Conservation (phyloP, 148 eudicot genomes). For the Diospyros kaki region DNA sequence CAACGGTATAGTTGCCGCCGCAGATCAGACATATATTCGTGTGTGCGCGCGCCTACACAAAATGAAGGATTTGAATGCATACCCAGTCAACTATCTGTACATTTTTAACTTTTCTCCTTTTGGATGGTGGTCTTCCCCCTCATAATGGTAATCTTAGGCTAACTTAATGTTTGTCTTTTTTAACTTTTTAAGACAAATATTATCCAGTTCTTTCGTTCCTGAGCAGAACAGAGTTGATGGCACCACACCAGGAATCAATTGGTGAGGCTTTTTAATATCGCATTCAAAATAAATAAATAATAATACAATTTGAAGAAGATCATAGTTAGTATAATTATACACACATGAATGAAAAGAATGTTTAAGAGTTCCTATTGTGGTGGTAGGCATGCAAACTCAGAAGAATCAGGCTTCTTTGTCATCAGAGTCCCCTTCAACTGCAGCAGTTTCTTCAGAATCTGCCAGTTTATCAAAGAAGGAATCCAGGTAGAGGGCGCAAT, state of each 20-base stretch:
- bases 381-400: not conserved
- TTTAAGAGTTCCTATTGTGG: not conserved
- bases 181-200: too few species aligned
- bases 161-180: too few species aligned
- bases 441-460: conserved; percentile 26
- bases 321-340: too few species aligned
- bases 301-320: too few species aligned
- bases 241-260: too few species aligned
- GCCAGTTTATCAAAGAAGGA: conserved; percentile 59
- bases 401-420: not conserved
- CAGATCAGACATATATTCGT: not conserved
- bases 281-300: too few species aligned
- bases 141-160: too few species aligned
- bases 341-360: not conserved
- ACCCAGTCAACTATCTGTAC: not conserved
- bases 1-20: conserved; percentile 19
- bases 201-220: too few species aligned
- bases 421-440: conserved; percentile 24
- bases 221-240: too few species aligned
- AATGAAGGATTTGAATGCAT: not conserved
- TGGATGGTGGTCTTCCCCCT: too few species aligned
- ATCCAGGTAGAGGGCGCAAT: conserved; percentile 67
- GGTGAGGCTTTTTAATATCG: too few species aligned
- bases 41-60: not conserved
- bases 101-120: not conserved